These are phyloP conservation scores for Moesziomyces parantarcticus DNA, from an alignment of 1,284 basidiomycete species.

Conservation along the genomic window DNA sequence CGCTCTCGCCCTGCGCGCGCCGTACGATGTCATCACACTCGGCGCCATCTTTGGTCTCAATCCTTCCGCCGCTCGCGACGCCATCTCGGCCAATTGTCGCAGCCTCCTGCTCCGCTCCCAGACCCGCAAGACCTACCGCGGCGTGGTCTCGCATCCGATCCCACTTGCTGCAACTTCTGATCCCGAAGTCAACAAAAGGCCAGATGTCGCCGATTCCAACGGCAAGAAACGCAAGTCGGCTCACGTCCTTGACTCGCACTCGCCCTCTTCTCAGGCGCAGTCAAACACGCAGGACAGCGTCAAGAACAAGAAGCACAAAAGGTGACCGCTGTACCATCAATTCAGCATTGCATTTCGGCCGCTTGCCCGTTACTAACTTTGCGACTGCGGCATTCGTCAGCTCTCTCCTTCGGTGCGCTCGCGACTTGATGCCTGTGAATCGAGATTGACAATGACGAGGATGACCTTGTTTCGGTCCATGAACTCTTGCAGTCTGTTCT, in stretches of 20 bases:
- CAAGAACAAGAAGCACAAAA: too few species aligned
- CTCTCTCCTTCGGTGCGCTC: too few species aligned
- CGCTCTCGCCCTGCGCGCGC: slow-evolving; percentile 54
- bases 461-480: slow-evolving; percentile 23
- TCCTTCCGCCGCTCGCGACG: slow-evolving; percentile 52
- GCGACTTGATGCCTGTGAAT: not conserved
- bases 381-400: too few species aligned
- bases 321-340: too few species aligned
- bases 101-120: slow-evolving; percentile 53
- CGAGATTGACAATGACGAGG: slow-evolving; percentile 18
- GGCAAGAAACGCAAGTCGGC: not conserved
- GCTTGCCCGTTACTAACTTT: too few species aligned
- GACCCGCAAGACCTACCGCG: slow-evolving; percentile 56
- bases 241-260: not conserved
- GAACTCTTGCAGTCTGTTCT: slow-evolving; percentile 1
- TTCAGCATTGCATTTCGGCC: too few species aligned
- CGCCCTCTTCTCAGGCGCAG: too few species aligned
- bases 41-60: slow-evolving; percentile 61
- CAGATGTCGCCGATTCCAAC: not conserved
- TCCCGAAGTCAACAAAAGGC: not conserved
- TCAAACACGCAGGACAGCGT: too few species aligned
- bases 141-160: slow-evolving; percentile 46
- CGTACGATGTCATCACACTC: slow-evolving; percentile 65
- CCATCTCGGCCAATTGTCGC: slow-evolving; percentile 51
- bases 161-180: slow-evolving; percentile 1